Evolutionary conservation across 345 rosid species (phyloP), one percentile per base, ranked within the genome.

Genomic region (Clausena lansium): DNA sequence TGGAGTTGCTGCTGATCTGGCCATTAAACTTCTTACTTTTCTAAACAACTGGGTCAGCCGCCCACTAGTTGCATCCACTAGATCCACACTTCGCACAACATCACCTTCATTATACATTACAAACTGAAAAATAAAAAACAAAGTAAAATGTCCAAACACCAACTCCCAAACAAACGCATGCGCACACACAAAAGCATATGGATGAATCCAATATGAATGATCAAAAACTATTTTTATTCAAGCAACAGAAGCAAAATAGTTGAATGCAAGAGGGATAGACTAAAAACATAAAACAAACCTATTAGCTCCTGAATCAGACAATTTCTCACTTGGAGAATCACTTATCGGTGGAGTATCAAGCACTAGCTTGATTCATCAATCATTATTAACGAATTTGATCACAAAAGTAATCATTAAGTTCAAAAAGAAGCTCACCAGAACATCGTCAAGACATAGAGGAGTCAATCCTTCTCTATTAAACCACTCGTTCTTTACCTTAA

Each of bases 31-130:
- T 79, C 81, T 90, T 24, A 90, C 80, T 83, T 86, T 86, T 70
- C 76, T 83, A 45, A 90, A 82, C 9, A 91, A 67, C 84, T 86
- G 96, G 60, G 87, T 84, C 10, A 95, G 25, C 70, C 89, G 82
- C 9, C 95, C 89, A 70, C 85, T 85, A 65, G 75, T 77, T 11
- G 91, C 87, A 79, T 87, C 91, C 68, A 77, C 85, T 38, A 93
- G 73, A 70, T 93, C 92, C 59, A 54, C 74, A 67, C 73, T 77
- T 80, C 85, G 88, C 52, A 87, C 38, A 66, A 90, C 62, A 77
- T 91, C 96, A 82, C 98, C 98, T 90, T 93, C 98, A 83, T 72
- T 82, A 78, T 88, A 91, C 99, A 92, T 93, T 77, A 90, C 72
- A 73, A 79, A 83, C 97, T 93, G 84, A 38, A 87, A 86, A 76